A percentile compares a stretch with the other conserved stretches of the same genome.
Conservation (phyloP, 345 rosid genomes). For the Eucalyptus marginata region DNA sequence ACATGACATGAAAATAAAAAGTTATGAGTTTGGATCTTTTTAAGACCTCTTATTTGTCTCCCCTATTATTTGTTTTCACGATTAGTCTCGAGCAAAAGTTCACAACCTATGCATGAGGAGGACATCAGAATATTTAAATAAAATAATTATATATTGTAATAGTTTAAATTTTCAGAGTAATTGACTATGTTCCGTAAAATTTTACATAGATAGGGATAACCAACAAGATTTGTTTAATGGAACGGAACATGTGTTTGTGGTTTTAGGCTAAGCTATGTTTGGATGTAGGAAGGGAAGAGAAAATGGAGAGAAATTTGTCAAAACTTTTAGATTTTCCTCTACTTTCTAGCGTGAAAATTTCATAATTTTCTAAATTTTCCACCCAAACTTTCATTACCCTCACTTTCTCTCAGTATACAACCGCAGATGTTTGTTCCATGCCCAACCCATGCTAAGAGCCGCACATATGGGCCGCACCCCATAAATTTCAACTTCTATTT, state of each 20-base stretch:
- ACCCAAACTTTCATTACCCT: neutral
- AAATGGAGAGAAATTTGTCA: neutral
- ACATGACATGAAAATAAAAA: neutral
- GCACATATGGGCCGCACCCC: neutral
- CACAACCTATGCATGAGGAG: neutral
- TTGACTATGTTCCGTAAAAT: neutral
- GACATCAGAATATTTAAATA: neutral
- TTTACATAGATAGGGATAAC: neutral
- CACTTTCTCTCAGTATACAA: neutral
- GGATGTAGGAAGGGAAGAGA: neutral
- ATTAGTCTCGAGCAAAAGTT: neutral
- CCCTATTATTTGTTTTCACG: neutral
- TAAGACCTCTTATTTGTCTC: neutral
- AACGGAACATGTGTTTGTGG: neutral
- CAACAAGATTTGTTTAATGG: neutral
- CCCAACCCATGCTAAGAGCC: neutral
- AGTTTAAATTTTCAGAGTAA: neutral
- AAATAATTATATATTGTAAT: neutral
- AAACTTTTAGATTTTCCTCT: neutral
- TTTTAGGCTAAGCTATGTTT: neutral
- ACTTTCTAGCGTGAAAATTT: neutral
- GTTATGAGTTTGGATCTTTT: neutral
- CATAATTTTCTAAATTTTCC: neutral
- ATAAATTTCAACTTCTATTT: neutral
- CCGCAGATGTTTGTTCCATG: neutral